phyloP scores from a whole-genome alignment of 2,329 filamentous ascomycete genomes.

The Aspergillus quadricinctus region DNA sequence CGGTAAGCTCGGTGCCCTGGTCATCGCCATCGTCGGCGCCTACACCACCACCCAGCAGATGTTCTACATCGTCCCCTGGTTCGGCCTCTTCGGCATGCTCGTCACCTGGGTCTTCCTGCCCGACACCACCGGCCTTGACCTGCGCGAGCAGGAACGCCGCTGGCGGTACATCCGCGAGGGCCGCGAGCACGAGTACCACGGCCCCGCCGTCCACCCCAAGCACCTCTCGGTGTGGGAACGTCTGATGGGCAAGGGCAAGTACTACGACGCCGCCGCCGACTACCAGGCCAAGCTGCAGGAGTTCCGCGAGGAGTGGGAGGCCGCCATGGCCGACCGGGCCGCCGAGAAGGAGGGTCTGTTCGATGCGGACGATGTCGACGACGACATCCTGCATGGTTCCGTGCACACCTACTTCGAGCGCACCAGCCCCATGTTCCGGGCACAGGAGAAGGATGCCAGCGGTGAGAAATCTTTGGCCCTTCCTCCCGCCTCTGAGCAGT shows the following conservation, averaged over 20 bases:
- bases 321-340: slow-evolving; percentile 43
- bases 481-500: slow-evolving; percentile 23
- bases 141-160: slow-evolving; percentile 94
- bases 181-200: slow-evolving; percentile 78
- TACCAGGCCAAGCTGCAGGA: slow-evolving; percentile 80
- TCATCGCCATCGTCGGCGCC: slow-evolving; percentile 86
- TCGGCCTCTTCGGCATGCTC: slow-evolving; percentile 80
- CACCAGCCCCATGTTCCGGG: slow-evolving; percentile 43
- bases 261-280: slow-evolving; percentile 79
- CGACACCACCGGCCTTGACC: slow-evolving; percentile 93
- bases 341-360: slow-evolving; percentile 45
- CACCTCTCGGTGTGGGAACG: slow-evolving; percentile 89
- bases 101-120: slow-evolving; percentile 82
- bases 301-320: slow-evolving; percentile 61
- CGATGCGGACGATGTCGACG: slow-evolving; percentile 40
- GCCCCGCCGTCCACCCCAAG: slow-evolving; percentile 82
- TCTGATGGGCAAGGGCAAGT: slow-evolving; percentile 68
- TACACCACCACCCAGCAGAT: slow-evolving; percentile 82
- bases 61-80: slow-evolving; percentile 94
- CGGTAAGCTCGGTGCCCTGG: slow-evolving; percentile 82
- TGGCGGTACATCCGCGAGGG: slow-evolving; percentile 83
- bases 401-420: slow-evolving; percentile 53
- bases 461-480: slow-evolving; percentile 30
- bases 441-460: slow-evolving; percentile 26
- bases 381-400: slow-evolving; percentile 42